Evolutionary conservation across 116 monocot species (phyloP), one percentile per base, ranked within the genome.

Genomic region (Iris pallida): DNA sequence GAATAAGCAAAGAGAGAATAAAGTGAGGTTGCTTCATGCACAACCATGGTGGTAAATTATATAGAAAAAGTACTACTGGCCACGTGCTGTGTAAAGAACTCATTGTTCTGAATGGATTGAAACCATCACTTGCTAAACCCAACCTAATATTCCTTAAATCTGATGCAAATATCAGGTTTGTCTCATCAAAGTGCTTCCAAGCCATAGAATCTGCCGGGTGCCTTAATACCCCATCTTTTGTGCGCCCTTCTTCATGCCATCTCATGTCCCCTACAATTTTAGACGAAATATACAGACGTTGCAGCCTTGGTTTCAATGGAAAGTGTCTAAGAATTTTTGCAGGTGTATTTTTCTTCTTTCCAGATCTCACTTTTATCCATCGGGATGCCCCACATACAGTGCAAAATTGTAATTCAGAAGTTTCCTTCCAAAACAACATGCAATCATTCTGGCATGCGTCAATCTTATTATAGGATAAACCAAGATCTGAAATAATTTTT

Each of bases 41-140:
- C 2, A 65, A 19, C 66, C 65, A 74, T 16, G 66, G 66, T 5
- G 61, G 63, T 10, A 72, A 16, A 15, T 63, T 72, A 44, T 72
- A 63, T 1, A 74, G 8, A 0, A 74, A 4, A 18, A 73, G n/a
- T n/a, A n/a, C 10, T 9, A 73, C 73, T 2, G 66, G 74, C 66
- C 74, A 66, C 4, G n/a, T 66, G 15, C 74, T 74, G 41, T 74
- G 56, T 6, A 13, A 4, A 15, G 4, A 20, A 15, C 57, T 58
- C 47, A 66, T 57, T 4, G 12, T 74, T 8, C 64, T 40, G 17
- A 66, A 74, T 12, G 58, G 74, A 16, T 66, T 65, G n/a, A 74
- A 66, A 7, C 66, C 74, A 59, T 74, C 65, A 74, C 47, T 66
- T 30, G 66, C 57, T 45, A 66, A 51, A 7, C 47, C 74, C 4